These are phyloP conservation scores for Calonectria henricotiae DNA, from an alignment of 2,329 filamentous ascomycete species.

Conservation along the genomic window DNA sequence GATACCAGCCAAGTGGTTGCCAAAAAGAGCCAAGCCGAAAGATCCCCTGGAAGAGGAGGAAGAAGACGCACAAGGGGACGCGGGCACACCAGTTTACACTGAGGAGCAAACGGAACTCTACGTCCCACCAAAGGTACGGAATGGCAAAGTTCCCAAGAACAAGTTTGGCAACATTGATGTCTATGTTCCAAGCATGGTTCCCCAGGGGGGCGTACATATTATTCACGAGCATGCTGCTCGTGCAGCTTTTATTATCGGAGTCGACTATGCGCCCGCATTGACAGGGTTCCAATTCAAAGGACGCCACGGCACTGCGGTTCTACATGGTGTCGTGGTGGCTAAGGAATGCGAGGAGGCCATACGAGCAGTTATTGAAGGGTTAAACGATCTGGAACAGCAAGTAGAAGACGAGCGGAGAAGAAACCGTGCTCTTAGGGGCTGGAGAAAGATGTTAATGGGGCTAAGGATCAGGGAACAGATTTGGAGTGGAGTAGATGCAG, in stretches of 20 bases:
- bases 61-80: slow-evolving; percentile 53
- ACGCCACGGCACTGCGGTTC: slow-evolving; percentile 86
- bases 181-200: slow-evolving; percentile 94
- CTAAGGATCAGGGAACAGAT: slow-evolving; percentile 84
- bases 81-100: slow-evolving; percentile 73
- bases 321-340: slow-evolving; percentile 85
- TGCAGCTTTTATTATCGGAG: slow-evolving; percentile 82
- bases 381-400: slow-evolving; percentile 78
- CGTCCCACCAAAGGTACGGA: slow-evolving; percentile 80
- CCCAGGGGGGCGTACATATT: slow-evolving; percentile 84
- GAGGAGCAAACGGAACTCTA: slow-evolving; percentile 81
- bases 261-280: slow-evolving; percentile 92
- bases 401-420: slow-evolving; percentile 81
- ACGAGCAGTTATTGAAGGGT: slow-evolving; percentile 76
- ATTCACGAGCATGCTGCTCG: slow-evolving; percentile 72
- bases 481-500: slow-evolving; percentile 71
- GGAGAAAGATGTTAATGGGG: slow-evolving; percentile 80
- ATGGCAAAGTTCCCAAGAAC: slow-evolving; percentile 88
- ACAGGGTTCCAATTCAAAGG: slow-evolving; percentile 93
- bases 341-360: slow-evolving; percentile 81
- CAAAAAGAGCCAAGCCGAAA: slow-evolving; percentile 62
- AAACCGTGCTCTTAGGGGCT: slow-evolving; percentile 79
- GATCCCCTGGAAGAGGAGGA: slow-evolving; percentile 51
- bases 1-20: slow-evolving; percentile 85
- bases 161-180: slow-evolving; percentile 95